Percentiles rank a stretch among this genome's conserved stretches.
Conservation (phyloP, 1,284 basidiomycete species). For the Exobasidium cylindrosporum region DNA sequence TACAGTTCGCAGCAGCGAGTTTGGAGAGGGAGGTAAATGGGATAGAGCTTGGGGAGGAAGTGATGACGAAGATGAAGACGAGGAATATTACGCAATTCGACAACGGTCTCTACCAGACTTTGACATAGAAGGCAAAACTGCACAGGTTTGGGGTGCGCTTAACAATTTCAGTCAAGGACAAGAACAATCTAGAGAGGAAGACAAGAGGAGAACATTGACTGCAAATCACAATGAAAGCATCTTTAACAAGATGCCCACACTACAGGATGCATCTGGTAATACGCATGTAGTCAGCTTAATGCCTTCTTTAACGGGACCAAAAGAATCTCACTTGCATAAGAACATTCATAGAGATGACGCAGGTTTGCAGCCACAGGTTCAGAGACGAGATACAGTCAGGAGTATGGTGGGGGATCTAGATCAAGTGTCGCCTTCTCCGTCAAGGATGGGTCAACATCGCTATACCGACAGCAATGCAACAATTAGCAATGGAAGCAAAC, state of each 20-base stretch:
- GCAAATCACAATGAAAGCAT: neutral
- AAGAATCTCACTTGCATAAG: neutral
- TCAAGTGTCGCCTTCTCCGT: neutral
- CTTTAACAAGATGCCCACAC: neutral
- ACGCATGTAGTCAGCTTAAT: conserved; percentile 41
- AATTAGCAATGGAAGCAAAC: neutral
- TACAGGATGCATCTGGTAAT: conserved; percentile 19
- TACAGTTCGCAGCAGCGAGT: conserved; percentile 44
- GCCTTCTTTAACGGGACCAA: conserved; percentile 5
- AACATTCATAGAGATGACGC: neutral
- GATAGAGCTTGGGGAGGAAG: conserved; percentile 36
- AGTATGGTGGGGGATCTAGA: conserved; percentile 28
- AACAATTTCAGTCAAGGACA: neutral
- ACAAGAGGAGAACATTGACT: neutral
- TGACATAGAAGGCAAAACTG: conserved; percentile 8
- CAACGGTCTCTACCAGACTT: conserved; percentile 3
- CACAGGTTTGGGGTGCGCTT: conserved; percentile 4
- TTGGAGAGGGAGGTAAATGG: conserved; percentile 43
- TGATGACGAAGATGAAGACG: conserved; percentile 41
- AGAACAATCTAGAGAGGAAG: neutral
- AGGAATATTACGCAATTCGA: conserved; percentile 22
- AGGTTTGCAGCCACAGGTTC: neutral
- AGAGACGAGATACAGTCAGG: conserved; percentile 12
- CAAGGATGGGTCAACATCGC: neutral
- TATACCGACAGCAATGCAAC: conserved; percentile 3